Base-by-base conservation (phyloP, 2,329 filamentous ascomycete species). In the Trichoderma sp. region DNA sequence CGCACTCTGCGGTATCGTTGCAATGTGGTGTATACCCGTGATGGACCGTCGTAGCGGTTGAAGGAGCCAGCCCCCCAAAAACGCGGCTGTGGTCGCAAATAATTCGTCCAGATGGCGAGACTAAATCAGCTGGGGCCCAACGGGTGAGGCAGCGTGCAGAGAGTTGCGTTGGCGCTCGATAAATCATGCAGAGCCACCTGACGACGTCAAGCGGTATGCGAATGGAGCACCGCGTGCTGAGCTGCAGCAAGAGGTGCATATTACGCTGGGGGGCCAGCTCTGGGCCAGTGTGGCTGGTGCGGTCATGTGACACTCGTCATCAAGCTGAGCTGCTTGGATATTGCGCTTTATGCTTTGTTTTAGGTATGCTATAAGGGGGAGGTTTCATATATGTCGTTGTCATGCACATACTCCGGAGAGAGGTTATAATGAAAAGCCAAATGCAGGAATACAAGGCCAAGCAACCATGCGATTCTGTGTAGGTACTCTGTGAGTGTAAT, bases 281-380 rank as follows among this genome's bases (percentile, higher is more conserved):
- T 64, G 53, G 33, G 37, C 27, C 56, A 5, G 11, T 74, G 75
- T 76, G 77, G 77, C 77, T 64, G 72, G 77, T 78, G 73, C 76
- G 72, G 61, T 74, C 70, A 70, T 68, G 72, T 75, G 71, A 73
- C 33, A 37, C 31, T 67, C 61, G 68, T 70, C 65, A 70, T 70
- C 47, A 35, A 47, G 24, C 16, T 21, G 35, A 13, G 11, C 33
- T 16, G 21, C 19, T 19, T 3, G 16, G 35, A n/a, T n/a, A 37
- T 3, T 56, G 27, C 53, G 33, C 53, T 19, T 43, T 8, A 8
- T 43, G 40, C 40, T 19, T 43, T n/a, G 19, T 31, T 19, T 13
- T 31, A 14, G 33, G 11, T 35, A 29, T 11, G 8, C 5, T 1
- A 33, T 27, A n/a, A 56, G 33, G 6, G 29, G 27, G 29, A 24